Base-by-base conservation (phyloP, 2,329 filamentous ascomycete genomes). In the Tolypocladium endophyticum region DNA sequence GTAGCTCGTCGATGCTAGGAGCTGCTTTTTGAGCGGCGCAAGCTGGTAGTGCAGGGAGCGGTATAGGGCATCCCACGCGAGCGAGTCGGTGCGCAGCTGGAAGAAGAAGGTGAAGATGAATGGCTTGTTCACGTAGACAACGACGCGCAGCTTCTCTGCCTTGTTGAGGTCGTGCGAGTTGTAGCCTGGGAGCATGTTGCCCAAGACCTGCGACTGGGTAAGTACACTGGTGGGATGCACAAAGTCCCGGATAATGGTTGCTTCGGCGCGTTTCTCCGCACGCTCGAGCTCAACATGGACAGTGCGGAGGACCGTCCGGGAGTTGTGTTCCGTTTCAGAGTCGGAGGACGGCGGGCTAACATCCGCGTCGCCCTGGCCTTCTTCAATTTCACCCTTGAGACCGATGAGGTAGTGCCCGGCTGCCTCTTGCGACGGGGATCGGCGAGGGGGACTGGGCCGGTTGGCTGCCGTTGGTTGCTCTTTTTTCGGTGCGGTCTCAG, bases 101-200 rank as follows among this genome's bases (percentile, higher is more conserved):
- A 93, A 93, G 4, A 94, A 76, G 62, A 94, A 87, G 1, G 87
- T 83, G 70, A 89, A 92, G 55, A 93, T 82, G 72, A 93, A 93
- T 0, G 90, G 90, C 30, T 81, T 82, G 70, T 86, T 85, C 54
- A 87, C 82, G 68, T 92, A 92, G 56, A 92, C 81, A 8, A 92
- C 81, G 1, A 90, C 86, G 0, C 87, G 83, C 50, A 92, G 71
- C 65, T 81, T 83, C 61, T 78, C 77, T 2, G 77, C 74, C 66
- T 82, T 83, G 68, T 80, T 82, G 60, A 75, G 72, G 63, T 84
- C 80, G 64, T 81, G 81, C 2, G 69, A 69, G 57, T 67, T 65
- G 53, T 68, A 71, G 12, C 69, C 68, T 3, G 69, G 68, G 16
- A 71, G 62, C 65, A 71, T 69, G 38, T 69, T 71, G 20, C 72